Percentiles rank a stretch among this genome's conserved stretches.
phyloP scores from a whole-genome alignment of 2,329 filamentous ascomycete genomes.

The Eutypa lata region DNA sequence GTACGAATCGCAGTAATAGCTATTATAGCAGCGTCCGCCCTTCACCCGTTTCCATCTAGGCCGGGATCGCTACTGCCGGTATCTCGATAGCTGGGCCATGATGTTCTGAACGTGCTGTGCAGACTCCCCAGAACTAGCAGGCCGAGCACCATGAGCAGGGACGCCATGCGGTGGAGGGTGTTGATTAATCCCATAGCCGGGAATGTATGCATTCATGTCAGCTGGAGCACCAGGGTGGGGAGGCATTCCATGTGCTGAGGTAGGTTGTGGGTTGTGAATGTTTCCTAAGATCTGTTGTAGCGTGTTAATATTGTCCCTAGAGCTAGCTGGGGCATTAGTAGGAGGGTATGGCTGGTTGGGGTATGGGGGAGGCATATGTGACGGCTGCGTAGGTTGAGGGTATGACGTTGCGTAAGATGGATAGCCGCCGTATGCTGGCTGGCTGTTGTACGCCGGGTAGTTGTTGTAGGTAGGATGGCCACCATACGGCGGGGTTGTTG shows the following conservation, averaged over 20 bases:
- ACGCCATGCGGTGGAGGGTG: no score
- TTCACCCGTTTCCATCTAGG: neutral
- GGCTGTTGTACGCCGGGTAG: neutral
- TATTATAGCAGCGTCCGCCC: no score
- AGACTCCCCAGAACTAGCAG: slow-evolving; percentile 32
- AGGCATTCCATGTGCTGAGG: slow-evolving; percentile 28
- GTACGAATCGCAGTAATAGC: no score
- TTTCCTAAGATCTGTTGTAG: slow-evolving; percentile 32
- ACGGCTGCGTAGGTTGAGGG: slow-evolving; percentile 20
- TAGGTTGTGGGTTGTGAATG: slow-evolving; percentile 24
- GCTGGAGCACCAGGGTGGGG: slow-evolving; percentile 22
- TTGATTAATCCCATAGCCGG: slow-evolving; percentile 25
- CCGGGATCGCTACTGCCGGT: slow-evolving; percentile 44
- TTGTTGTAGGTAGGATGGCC: slow-evolving; percentile 24
- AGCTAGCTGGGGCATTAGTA: slow-evolving; percentile 20
- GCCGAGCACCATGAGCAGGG: slow-evolving; percentile 23
- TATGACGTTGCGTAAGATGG: slow-evolving; percentile 24
- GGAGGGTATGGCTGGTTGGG: slow-evolving; percentile 17
- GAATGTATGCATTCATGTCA: slow-evolving; percentile 23
- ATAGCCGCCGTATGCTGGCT: slow-evolving; percentile 9
- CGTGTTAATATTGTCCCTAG: slow-evolving; percentile 27
- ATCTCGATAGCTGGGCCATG: slow-evolving; percentile 68
- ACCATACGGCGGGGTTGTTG: slow-evolving; percentile 25
- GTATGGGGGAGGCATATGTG: slow-evolving; percentile 27
- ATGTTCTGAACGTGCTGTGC: slow-evolving; percentile 66